Base-by-base conservation (phyloP, 75 land plant genomes). In the Sequoiadendron giganteum region DNA sequence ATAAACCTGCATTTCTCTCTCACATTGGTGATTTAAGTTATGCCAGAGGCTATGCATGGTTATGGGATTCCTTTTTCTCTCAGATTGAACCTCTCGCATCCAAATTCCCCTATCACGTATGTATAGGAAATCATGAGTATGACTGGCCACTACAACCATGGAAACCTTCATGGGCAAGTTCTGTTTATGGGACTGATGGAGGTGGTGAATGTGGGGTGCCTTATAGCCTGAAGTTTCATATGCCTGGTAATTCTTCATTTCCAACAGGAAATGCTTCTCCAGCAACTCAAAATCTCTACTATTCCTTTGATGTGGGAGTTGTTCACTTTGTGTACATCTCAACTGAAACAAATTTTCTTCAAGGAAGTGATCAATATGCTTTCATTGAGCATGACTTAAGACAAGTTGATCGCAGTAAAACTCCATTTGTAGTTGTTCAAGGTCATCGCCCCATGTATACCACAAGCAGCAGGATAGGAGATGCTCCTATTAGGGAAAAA, bases 181-280 rank as follows among this genome's bases (percentile, higher is more conserved):
- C 39, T 16, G 52, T 89, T 9, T 90, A 90, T 90, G 86, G 86
- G 42, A 90, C 39, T 34, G 91, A 91, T 87, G 87, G 91, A 54
- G 91, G 92, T 85, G 92, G 92, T 42, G 92, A 91, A 58, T 91
- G 92, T 87, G 92, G 92, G 28, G 91, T 91, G 32, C 91, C 91
- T 18, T 90, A 88, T 48, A 88, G 90, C 72, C 43, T 88, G 7
- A 72, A 76, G 70, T 90, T 90, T 72, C 86, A 76, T 19, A 90
- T 90, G 91, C 91, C 91, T 79, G 90, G 91, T 28, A 90, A 90
- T 73, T 90, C 91, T 18, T 56, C 90, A 1, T 42, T 90, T 16
- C 42, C 87, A 32, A 90, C 87, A 13, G 83, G 90, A 61, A 85
- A 70, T 30, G 9, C 45, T 10, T 55, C 87, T 34, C 87, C 83